These are phyloP conservation scores for Phylloporus arenicola DNA, from an alignment of 768 basidiomycete species.

Conservation along the genomic window DNA sequence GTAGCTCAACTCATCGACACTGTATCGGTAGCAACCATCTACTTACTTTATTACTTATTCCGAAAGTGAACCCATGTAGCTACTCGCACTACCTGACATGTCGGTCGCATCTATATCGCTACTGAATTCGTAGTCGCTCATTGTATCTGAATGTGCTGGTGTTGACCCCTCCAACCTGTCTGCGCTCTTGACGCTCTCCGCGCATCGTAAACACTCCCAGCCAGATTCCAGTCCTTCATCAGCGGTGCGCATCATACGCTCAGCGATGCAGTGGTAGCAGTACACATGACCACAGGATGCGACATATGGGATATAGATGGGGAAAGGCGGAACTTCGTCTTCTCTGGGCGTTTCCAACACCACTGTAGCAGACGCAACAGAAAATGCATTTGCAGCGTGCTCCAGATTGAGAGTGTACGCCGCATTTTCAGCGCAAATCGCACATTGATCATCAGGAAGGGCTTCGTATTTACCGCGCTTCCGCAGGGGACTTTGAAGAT, in stretches of 20 bases:
- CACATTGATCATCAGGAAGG: slow-evolving; percentile 73
- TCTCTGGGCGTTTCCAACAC: slow-evolving; percentile 12
- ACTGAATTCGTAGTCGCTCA: slow-evolving; percentile 59
- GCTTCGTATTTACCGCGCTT: slow-evolving; percentile 60
- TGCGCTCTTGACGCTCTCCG: slow-evolving; percentile 55
- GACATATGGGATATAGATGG: slow-evolving; percentile 77
- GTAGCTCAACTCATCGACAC: neutral
- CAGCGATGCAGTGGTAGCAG: slow-evolving; percentile 91
- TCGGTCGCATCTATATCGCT: slow-evolving; percentile 43
- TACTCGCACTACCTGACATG: slow-evolving; percentile 46
- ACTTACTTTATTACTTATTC: slow-evolving; percentile 12
- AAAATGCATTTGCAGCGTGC: slow-evolving; percentile 48
- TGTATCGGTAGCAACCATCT: slow-evolving; percentile 8
- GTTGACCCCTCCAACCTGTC: slow-evolving; percentile 41
- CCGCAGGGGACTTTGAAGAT: slow-evolving; percentile 7
- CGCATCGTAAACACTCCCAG: slow-evolving; percentile 87
- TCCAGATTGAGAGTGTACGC: slow-evolving; percentile 54
- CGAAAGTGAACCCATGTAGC: slow-evolving; percentile 33
- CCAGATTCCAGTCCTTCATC: slow-evolving; percentile 52
- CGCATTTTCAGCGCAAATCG: slow-evolving; percentile 82
- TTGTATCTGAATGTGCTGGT: slow-evolving; percentile 24
- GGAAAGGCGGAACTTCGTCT: slow-evolving; percentile 47
- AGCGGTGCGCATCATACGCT: slow-evolving; percentile 67
- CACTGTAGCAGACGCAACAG: slow-evolving; percentile 18
- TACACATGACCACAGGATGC: slow-evolving; percentile 83